Conservation (phyloP, 306 rosid species). For the Vigna trinervia region DNA sequence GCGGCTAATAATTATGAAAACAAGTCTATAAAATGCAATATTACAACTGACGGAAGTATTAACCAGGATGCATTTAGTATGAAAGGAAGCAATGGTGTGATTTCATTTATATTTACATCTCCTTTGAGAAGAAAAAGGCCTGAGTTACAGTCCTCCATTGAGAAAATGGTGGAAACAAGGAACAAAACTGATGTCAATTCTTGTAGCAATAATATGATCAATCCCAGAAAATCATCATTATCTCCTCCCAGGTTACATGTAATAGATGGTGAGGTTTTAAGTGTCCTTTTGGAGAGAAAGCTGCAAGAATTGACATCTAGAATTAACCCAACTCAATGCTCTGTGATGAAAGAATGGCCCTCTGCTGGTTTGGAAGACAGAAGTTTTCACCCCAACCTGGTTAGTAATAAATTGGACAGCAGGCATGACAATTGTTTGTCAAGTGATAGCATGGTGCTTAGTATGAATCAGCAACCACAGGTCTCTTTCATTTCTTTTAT, state of each 20-base stretch:
- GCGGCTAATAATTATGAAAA: slow-evolving; percentile 44
- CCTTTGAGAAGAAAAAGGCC: slow-evolving; percentile 67
- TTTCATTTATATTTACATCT: slow-evolving; percentile 89
- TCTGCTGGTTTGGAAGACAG: slow-evolving; percentile 53
- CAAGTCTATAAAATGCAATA: slow-evolving; percentile 65
- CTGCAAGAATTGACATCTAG: slow-evolving; percentile 76
- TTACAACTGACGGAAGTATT: slow-evolving; percentile 55
- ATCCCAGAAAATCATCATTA: slow-evolving; percentile 48
- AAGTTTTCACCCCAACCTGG: slow-evolving; percentile 10
- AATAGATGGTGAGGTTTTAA: slow-evolving; percentile 69
- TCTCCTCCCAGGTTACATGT: slow-evolving; percentile 57
- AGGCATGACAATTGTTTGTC: slow-evolving; percentile 38
- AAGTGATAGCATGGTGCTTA: slow-evolving; percentile 41
- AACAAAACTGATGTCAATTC: slow-evolving; percentile 52
- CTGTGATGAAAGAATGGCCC: slow-evolving; percentile 45
- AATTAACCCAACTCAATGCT: slow-evolving; percentile 57
- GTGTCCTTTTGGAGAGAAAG: slow-evolving; percentile 84
- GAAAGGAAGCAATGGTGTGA: slow-evolving; percentile 68
- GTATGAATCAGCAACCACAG: slow-evolving; percentile 53
- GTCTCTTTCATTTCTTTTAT: slow-evolving; percentile 51
- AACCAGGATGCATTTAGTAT: slow-evolving; percentile 52
- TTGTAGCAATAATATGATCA: slow-evolving; percentile 43
- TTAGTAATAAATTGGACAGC: slow-evolving; percentile 32
- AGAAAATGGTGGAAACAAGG: slow-evolving; percentile 46
- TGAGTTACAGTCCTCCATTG: slow-evolving; percentile 52